phyloP scores from a whole-genome alignment of 345 rosid species.

The Angophora floribunda region DNA sequence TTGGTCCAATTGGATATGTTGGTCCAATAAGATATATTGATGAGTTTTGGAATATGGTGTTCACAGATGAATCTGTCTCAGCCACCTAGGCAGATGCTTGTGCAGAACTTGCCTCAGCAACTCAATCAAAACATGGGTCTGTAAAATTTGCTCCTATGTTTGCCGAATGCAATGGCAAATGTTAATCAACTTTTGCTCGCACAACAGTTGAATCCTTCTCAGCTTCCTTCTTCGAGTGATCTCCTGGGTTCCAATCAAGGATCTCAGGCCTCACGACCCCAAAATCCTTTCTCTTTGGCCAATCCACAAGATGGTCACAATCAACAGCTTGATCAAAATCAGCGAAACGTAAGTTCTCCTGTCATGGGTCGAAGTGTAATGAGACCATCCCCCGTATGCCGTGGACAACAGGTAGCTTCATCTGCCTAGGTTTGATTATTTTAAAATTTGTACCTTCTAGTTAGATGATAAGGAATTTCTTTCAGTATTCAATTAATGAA shows the following conservation, averaged over 20 bases:
- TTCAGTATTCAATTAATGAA: background rate
- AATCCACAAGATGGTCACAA: constrained; percentile 26
- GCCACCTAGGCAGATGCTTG: background rate
- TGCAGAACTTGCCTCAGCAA: constrained; percentile 23
- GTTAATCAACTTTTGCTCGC: constrained; percentile 22
- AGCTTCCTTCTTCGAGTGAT: background rate
- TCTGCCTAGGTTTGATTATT: background rate
- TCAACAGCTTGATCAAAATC: constrained; percentile 21
- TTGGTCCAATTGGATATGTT: no score
- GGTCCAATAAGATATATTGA: no score
- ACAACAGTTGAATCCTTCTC: constrained; percentile 15
- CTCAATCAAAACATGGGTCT: constrained; percentile 18
- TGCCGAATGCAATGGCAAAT: constrained; percentile 20
- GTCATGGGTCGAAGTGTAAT: constrained; percentile 5
- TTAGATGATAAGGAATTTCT: background rate
- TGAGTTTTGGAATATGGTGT: background rate
- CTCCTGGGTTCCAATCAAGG: background rate
- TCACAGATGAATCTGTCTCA: background rate
- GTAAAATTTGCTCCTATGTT: constrained; percentile 17
- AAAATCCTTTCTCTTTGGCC: constrained; percentile 24
- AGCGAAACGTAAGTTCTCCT: constrained; percentile 17
- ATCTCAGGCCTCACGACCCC: background rate
- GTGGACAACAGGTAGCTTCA: constrained; percentile 7
- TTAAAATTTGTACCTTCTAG: background rate
- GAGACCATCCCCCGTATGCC: constrained; percentile 3